Base-by-base conservation (phyloP, 2,329 filamentous ascomycete genomes). In the Neocucurbitaria cava region DNA sequence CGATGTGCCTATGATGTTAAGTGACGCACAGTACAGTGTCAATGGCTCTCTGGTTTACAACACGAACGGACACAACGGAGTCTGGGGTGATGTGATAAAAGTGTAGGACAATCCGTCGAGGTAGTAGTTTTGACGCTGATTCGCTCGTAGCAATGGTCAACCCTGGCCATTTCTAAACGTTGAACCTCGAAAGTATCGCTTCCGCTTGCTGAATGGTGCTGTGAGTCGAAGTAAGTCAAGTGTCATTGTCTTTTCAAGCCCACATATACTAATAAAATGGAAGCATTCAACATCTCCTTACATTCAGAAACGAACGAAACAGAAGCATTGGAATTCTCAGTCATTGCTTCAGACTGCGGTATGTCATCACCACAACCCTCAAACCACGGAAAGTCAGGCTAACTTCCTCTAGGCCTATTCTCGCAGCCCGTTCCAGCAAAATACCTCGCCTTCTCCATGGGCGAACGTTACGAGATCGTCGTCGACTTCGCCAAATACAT, bases 131-230 rank as follows among this genome's bases (percentile, higher is more conserved):
- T n/a, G 2, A 15, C 31, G 40, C 54, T 61, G 28, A 62, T 28
- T 15, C 20, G 17, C n/a, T 21, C 15, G 7, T 41, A 66, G 65
- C 3, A 86, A 87, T 60, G 82, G 81, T 1, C 80, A 83, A 56
- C 84, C 84, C 2, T 87, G 84, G 84, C 84, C 84, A 3, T 85
- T 78, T 56, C 55, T 85, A 3, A 76, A 79, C 11, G 83, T 86
- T 6, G 80, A 87, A 67, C 83, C 82, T 3, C 78, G 83, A 61
- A 86, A 85, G 66, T 86, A 87, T 69, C 82, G 84, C 18, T 80
- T 87, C 60, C 76, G 84, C 2, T 65, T 86, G 49, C 77, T 85
- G 23, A 79, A 86, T 66, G 78, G 59, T 20, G 61, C 64, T 6
- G 49, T 72, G 31, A 70, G 65, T 44, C 58, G 69, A 46, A 59